Conservation (phyloP, 2,329 filamentous ascomycete species). For the Phialophora macrospora region DNA sequence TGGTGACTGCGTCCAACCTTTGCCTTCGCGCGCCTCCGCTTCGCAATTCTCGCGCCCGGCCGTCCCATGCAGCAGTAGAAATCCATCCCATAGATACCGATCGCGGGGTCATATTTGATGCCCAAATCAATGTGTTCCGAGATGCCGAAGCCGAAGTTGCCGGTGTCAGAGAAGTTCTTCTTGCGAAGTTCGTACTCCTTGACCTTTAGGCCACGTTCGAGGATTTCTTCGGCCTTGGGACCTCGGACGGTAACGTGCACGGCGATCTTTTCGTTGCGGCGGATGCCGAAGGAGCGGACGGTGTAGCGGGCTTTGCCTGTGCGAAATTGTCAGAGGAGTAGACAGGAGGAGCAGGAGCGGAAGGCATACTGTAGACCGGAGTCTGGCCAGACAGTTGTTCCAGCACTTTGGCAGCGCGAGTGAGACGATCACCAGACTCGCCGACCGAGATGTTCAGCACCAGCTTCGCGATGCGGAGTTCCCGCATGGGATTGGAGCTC, state of each 20-base stretch:
- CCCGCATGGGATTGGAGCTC: slow-evolving; percentile 97
- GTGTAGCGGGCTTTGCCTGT: slow-evolving; percentile 99
- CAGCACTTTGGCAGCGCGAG: slow-evolving; percentile 98
- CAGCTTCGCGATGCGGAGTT: slow-evolving; percentile 99
- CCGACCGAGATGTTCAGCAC: slow-evolving; percentile 99
- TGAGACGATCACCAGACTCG: slow-evolving; percentile 99
- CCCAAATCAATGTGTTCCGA: slow-evolving; percentile 99
- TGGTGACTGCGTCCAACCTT: slow-evolving; percentile 85
- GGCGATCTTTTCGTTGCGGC: slow-evolving; percentile 99
- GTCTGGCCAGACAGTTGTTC: slow-evolving; percentile 99
- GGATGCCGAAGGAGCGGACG: slow-evolving; percentile 99
- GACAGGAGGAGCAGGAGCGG: slow-evolving; percentile 16
- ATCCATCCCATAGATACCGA: slow-evolving; percentile 99
- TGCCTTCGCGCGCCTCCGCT: slow-evolving; percentile 88
- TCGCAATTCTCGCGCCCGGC: slow-evolving; percentile 95
- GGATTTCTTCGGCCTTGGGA: slow-evolving; percentile 99
- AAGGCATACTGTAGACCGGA: slow-evolving; percentile 90
- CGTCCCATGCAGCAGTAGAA: slow-evolving; percentile 99
- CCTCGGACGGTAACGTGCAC: slow-evolving; percentile 99
- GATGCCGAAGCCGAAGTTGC: slow-evolving; percentile 99
- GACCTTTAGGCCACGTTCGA: slow-evolving; percentile 99
- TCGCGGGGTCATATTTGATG: slow-evolving; percentile 99
- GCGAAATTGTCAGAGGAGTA: slow-evolving; percentile 21
- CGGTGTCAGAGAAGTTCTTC: slow-evolving; percentile 99
- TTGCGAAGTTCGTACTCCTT: slow-evolving; percentile 99